Evolutionary conservation across 2,329 filamentous ascomycete genomes (phyloP).

Genomic region (Ceratocystis colombiana): DNA sequence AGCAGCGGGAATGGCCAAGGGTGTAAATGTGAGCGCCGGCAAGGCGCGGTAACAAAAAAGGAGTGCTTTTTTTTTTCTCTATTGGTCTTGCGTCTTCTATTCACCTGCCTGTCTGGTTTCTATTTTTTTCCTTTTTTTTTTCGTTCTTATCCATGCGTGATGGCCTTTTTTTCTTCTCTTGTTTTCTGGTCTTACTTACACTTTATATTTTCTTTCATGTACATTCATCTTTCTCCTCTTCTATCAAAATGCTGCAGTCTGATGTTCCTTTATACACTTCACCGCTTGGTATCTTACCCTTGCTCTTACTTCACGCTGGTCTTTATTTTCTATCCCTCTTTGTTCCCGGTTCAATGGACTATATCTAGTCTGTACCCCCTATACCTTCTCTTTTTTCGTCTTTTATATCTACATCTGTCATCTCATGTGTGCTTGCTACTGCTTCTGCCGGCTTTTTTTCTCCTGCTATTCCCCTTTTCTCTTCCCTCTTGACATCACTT

Average conservation of each 20-base stretch:
- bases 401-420: neutral
- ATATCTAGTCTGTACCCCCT: too few relatives aligned
- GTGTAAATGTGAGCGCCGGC: slow-evolving; percentile 1
- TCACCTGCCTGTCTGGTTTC: neutral
- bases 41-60: neutral
- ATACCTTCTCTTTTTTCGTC: neutral
- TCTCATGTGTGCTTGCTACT: neutral
- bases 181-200: neutral
- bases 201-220: neutral
- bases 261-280: neutral
- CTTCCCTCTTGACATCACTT: slow-evolving; percentile 2
- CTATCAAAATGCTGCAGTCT: slow-evolving; percentile 10
- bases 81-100: neutral
- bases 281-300: neutral
- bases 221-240: slow-evolving; percentile 5
- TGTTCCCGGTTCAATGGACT: too few relatives aligned
- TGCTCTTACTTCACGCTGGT: too few relatives aligned
- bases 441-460: neutral
- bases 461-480: neutral
- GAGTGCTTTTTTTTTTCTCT: too few relatives aligned
- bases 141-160: neutral
- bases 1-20: neutral
- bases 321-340: too few relatives aligned
- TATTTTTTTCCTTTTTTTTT: neutral
- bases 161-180: slow-evolving; percentile 6